Conservation (phyloP, 352 stramenopile genomes). For the Phytophthora cactorum region DNA sequence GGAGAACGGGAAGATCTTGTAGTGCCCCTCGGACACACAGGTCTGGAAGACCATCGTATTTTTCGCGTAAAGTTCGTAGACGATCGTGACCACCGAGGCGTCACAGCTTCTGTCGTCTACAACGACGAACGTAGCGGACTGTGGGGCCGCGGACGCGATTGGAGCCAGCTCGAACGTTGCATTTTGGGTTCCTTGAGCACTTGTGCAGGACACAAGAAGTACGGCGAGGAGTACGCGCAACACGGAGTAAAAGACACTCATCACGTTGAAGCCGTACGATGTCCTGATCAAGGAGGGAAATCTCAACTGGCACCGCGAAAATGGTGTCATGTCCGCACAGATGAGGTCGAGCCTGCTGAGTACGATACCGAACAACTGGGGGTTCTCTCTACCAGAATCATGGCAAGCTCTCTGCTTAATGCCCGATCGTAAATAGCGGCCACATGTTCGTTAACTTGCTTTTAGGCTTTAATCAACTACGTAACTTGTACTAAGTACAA, state of each 20-base stretch:
- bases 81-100: slow-evolving; percentile 34
- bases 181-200: slow-evolving; percentile 17
- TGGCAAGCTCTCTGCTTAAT: not conserved
- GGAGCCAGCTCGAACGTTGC: slow-evolving; percentile 27
- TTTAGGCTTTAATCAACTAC: too few relatives aligned
- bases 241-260: slow-evolving; percentile 1
- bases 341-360: not conserved
- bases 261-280: slow-evolving; percentile 8
- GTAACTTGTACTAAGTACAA: too few relatives aligned
- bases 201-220: not conserved
- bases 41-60: slow-evolving; percentile 58
- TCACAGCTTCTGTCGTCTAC: slow-evolving; percentile 44
- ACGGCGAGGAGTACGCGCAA: slow-evolving; percentile 1
- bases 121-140: slow-evolving; percentile 47
- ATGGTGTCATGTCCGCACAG: too few relatives aligned
- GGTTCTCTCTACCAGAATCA: slow-evolving; percentile 9
- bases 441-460: too few relatives aligned
- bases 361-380: slow-evolving; percentile 7
- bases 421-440: too few relatives aligned
- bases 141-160: slow-evolving; percentile 36
- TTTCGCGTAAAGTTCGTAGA: slow-evolving; percentile 50
- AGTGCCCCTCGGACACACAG: slow-evolving; percentile 47
- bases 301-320: slow-evolving; percentile 9
- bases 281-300: slow-evolving; percentile 11
- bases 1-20: slow-evolving; percentile 63